Base-by-base conservation (phyloP, 2,329 filamentous ascomycete genomes). In the Trichoderma polysporum region DNA sequence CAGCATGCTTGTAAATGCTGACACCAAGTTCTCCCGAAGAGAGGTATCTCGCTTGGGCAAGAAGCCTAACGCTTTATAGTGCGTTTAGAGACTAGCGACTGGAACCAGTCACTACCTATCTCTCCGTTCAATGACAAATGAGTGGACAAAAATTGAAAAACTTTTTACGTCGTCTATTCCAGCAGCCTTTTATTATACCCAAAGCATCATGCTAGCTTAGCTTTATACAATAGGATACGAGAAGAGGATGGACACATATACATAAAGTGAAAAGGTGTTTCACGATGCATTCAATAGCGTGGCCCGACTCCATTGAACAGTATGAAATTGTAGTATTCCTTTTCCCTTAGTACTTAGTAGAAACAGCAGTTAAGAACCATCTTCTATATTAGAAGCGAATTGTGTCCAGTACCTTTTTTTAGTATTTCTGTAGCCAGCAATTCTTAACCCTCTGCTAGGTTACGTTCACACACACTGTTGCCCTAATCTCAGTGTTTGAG, bases 1-100 rank as follows among this genome's bases (percentile, higher is more conserved):
- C 70, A 89, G 86, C 73, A 88, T 88, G 80, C 86, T 90, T 74
- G 87, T 90, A 37, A 88, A 90, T 69, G 82, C 85, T 2, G 84
- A 86, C 29, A 79, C 79, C 61, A 76, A 77, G 10, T 86, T 84
- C 68, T 79, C 83, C 50, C 83, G 87, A 47, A 85, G 85, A 69
- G 85, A 86, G 68, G 74, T 85, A 10, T 81, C 83, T 3, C 80
- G 84, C 33, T 72, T 78, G n/a, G 80, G 80, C 9, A 82, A 82
- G 31, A 68, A 63, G 61, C 31, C 47, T 7, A 61, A 39, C 15
- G 39, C 31, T 22, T 50, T 63, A 27, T 67, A 41, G 47, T 31
- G 29, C 29, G 29, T 27, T 49, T 2, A 19, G 8, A 27, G 9
- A n/a, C 3, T 2, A 22, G 29, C 22, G 15, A 5, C 15, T n/a